A percentile compares a stretch with the other conserved stretches of the same genome.
Conservation (phyloP, 2,329 filamentous ascomycete species). For the Fusarium sp. region DNA sequence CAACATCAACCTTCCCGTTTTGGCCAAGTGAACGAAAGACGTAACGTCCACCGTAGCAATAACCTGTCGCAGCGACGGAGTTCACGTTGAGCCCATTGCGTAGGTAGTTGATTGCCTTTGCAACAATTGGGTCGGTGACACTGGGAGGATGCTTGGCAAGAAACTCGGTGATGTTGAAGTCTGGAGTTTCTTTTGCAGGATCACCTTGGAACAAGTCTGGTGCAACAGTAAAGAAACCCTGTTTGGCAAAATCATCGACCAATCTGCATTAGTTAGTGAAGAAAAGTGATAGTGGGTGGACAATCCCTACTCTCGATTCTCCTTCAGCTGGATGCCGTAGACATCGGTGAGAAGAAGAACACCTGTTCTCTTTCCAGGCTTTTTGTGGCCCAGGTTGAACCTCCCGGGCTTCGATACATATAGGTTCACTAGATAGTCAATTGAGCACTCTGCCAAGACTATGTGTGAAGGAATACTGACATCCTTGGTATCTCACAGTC, state of each 20-base stretch:
- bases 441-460: background rate
- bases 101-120: conserved; percentile 18
- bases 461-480: background rate
- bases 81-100: conserved; percentile 51
- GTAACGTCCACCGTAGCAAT: conserved; percentile 69
- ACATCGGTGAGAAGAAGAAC: conserved; percentile 29
- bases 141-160: conserved; percentile 12
- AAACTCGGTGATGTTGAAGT: conserved; percentile 11
- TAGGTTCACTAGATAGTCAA: background rate
- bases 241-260: conserved; percentile 18
- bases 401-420: conserved; percentile 14
- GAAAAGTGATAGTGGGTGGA: fast-evolving
- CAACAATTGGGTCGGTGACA: conserved; percentile 19
- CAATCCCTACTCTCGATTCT: conserved; percentile 4
- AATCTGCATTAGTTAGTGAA: background rate
- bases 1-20: conserved; percentile 58
- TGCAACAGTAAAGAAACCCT: conserved; percentile 14
- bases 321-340: conserved; percentile 8
- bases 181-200: background rate
- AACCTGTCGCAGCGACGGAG: conserved; percentile 62
- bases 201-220: conserved; percentile 18
- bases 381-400: background rate
- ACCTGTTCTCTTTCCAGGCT: background rate
- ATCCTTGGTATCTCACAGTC: conserved; percentile 4
- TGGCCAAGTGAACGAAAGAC: conserved; percentile 62